Base-by-base conservation (phyloP, 2,329 filamentous ascomycete species). In the Botryotinia globosa region DNA sequence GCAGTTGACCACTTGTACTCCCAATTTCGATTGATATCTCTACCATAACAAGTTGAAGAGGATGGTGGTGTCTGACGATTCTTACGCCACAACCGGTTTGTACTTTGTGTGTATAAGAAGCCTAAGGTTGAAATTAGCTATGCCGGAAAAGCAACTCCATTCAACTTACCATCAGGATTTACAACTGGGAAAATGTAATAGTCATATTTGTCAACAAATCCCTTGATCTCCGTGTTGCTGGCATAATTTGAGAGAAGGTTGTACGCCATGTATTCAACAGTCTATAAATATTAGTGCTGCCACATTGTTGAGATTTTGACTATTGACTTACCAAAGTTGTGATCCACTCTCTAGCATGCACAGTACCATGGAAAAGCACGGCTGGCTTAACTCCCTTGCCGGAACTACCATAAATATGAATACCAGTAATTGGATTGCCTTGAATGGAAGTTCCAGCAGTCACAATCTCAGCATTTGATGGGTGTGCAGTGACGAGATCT, bases 171-270 rank as follows among this genome's bases (percentile, higher is more conserved):
- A 72, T 90, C 88, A 0, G 88, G 87, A 77, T 91, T 90, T 25
- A 89, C 87, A 37, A 90, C 81, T 4, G 89, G 88, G 74, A 90
- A 84, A 76, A 92, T 85, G 80, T 90, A 91, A 76, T 90, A 90
- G 81, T 92, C 90, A 78, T 89, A 90, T 72, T 84, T 87, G 80
- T 91, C 85, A 37, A 91, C 83, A 70, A 87, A 84, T 1, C 80
- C 78, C 56, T 80, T 83, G 56, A 85, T 80, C 7, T 80, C 79
- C 1, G 81, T 76, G n/a, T 81, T 76, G 29, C 80, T 79, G 45
- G 77, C 78, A 76, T 87, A 87, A 67, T 83, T 83, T 51, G 81
- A 81, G 29, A 89, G 80, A 45, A 90, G 81, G 29, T 83, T 80
- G 74, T 84, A 85, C 16, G 85, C 83, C 25, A 88, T 80, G 78